These are phyloP conservation scores for Rosa lucieae DNA, from an alignment of 306 rosid species.

Conservation along the genomic window DNA sequence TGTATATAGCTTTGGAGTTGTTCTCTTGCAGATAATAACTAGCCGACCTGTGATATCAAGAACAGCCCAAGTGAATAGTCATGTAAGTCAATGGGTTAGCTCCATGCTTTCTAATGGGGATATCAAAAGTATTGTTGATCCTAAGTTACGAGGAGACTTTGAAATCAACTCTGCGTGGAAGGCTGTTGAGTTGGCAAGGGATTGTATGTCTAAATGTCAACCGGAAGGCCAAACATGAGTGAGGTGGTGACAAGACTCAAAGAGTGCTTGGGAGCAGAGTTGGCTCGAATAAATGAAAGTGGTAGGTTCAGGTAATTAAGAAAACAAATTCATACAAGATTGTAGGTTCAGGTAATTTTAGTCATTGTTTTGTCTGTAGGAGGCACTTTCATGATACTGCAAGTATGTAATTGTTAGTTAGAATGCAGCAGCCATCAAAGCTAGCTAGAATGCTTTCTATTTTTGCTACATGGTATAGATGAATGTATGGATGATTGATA, in stretches of 20 bases:
- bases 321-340: too few relatives aligned
- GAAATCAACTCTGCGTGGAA: constrained; percentile 19
- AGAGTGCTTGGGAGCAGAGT: constrained; percentile 25
- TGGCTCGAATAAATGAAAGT: neutral
- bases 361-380: too few relatives aligned
- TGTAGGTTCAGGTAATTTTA: too few relatives aligned
- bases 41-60: constrained; percentile 22
- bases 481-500: too few relatives aligned
- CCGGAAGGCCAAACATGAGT: constrained; percentile 33
- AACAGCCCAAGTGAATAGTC: constrained; percentile 4
- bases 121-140: constrained; percentile 27
- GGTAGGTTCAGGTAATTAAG: too few relatives aligned
- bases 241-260: constrained; percentile 22
- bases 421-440: too few relatives aligned
- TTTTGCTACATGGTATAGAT: too few relatives aligned
- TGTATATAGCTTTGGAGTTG: constrained; percentile 38
- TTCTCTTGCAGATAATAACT: constrained; percentile 32
- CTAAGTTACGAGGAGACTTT: constrained; percentile 22
- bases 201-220: constrained; percentile 18
- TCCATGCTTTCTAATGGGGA: constrained; percentile 27
- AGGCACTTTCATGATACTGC: too few relatives aligned
- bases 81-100: constrained; percentile 27
- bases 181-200: constrained; percentile 24
- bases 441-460: too few relatives aligned
- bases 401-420: too few relatives aligned